Percentiles rank a stretch among this genome's conserved stretches.
Conservation (phyloP, 257 asterid species). For the Striga asiatica region DNA sequence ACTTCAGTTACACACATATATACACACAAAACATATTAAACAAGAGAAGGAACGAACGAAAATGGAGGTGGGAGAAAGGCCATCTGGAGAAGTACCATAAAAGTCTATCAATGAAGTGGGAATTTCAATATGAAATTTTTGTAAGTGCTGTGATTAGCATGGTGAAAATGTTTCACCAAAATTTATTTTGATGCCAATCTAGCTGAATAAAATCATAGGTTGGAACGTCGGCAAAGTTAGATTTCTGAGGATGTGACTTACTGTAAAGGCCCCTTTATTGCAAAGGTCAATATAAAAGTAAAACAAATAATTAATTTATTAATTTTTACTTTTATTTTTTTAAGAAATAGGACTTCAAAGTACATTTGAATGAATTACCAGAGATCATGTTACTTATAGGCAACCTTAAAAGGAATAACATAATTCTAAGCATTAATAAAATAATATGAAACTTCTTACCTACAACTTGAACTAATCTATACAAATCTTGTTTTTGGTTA, state of each 20-base stretch:
- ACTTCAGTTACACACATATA: background rate
- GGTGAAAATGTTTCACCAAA: background rate
- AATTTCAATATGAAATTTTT: background rate
- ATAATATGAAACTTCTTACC: slow-evolving; percentile 42
- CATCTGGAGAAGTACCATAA: background rate
- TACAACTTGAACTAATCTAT: slow-evolving; percentile 95
- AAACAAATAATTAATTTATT: too few relatives aligned
- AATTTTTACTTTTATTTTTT: too few relatives aligned
- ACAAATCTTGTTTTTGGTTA: slow-evolving; percentile 85
- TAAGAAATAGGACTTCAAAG: background rate
- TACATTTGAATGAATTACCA: background rate
- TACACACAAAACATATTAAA: background rate
- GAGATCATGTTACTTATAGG: background rate
- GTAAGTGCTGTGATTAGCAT: background rate
- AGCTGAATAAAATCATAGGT: background rate
- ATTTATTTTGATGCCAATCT: background rate
- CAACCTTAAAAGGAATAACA: slow-evolving; percentile 5
- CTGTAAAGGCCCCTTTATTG: background rate
- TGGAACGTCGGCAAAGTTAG: background rate
- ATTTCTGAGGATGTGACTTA: background rate
- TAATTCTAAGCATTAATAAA: slow-evolving; percentile 1
- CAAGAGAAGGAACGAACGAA: background rate
- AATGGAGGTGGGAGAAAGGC: background rate
- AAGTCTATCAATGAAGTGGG: background rate
- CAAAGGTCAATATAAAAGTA: too few relatives aligned